Evolutionary conservation across 805 yeast species (phyloP).

Genomic region (Metschnikowia peoriensis): DNA sequence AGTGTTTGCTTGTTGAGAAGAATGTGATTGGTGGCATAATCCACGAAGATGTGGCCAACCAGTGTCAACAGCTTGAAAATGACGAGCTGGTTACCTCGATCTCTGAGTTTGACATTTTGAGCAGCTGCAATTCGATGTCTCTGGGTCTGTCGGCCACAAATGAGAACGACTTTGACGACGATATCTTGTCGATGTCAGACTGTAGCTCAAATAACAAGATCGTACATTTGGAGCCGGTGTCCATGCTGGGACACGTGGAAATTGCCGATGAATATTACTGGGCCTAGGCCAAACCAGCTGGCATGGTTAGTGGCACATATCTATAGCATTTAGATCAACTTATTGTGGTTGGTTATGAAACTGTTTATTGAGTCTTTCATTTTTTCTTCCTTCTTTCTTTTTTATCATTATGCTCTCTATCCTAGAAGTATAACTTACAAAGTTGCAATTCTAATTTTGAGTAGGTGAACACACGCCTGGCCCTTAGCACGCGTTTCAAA

Average conservation of each 20-base stretch:
- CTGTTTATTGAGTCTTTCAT: neutral
- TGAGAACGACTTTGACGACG: conserved; percentile 8
- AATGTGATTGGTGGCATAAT: conserved; percentile 60
- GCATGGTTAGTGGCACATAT: neutral
- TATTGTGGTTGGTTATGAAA: neutral
- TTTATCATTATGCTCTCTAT: too few relatives aligned
- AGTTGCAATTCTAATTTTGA: too few relatives aligned
- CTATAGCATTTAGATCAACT: neutral
- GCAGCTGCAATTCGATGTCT: conserved; percentile 17
- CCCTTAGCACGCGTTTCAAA: neutral
- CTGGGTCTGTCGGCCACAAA: conserved; percentile 14
- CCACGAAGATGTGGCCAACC: conserved; percentile 23
- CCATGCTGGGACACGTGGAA: conserved; percentile 13
- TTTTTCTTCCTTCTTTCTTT: neutral
- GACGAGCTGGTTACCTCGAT: conserved; percentile 13
- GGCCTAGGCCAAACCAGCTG: conserved; percentile 11
- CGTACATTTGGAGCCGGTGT: conserved; percentile 14
- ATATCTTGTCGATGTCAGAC: conserved; percentile 12
- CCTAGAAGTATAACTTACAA: too few relatives aligned
- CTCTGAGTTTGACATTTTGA: conserved; percentile 19
- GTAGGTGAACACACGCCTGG: neutral
- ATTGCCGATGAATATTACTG: conserved; percentile 17
- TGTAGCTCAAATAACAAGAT: conserved; percentile 5
- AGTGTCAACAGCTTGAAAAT: conserved; percentile 7
- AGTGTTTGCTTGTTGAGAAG: conserved; percentile 53